Evolutionary conservation across 1,284 basidiomycete genomes (phyloP).

Genomic region (Laetiporus sulphureus): DNA sequence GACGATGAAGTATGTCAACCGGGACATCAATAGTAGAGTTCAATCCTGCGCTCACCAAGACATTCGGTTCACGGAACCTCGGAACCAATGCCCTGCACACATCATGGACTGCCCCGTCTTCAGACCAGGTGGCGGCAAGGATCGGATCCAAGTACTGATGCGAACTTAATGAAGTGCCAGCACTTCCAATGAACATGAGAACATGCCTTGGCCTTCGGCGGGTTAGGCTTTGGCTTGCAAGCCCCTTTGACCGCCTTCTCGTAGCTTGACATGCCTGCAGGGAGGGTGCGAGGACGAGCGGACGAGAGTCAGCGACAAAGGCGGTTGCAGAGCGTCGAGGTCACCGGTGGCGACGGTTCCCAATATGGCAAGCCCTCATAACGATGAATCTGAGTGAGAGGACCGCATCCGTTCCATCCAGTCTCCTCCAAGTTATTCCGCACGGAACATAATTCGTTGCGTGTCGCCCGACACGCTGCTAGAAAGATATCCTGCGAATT

Average conservation of each 20-base stretch:
- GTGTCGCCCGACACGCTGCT: no score
- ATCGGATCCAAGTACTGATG: constrained; percentile 88
- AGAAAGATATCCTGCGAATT: no score
- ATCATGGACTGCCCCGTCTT: constrained; percentile 88
- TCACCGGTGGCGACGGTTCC: not conserved
- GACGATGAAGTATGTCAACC: not conserved
- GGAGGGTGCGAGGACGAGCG: not conserved
- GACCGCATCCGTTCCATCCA: no score
- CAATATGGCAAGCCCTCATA: no score
- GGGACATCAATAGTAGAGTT: not conserved
- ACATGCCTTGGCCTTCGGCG: constrained; percentile 85
- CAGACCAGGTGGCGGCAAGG: constrained; percentile 89
- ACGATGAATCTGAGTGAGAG: no score
- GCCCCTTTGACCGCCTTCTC: constrained; percentile 89
- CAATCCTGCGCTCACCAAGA: constrained; percentile 46
- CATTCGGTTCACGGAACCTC: constrained; percentile 85
- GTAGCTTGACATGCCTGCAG: constrained; percentile 59
- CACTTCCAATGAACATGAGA: constrained; percentile 2
- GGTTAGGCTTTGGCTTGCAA: constrained; percentile 90
- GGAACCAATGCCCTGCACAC: constrained; percentile 84
- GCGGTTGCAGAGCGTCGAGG: not conserved
- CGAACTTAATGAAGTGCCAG: constrained; percentile 6
- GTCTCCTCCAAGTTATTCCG: no score
- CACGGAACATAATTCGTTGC: no score
- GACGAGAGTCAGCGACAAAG: constrained; percentile 3